phyloP scores from a whole-genome alignment of 805 yeast species.

The Candida parachauliodes region DNA sequence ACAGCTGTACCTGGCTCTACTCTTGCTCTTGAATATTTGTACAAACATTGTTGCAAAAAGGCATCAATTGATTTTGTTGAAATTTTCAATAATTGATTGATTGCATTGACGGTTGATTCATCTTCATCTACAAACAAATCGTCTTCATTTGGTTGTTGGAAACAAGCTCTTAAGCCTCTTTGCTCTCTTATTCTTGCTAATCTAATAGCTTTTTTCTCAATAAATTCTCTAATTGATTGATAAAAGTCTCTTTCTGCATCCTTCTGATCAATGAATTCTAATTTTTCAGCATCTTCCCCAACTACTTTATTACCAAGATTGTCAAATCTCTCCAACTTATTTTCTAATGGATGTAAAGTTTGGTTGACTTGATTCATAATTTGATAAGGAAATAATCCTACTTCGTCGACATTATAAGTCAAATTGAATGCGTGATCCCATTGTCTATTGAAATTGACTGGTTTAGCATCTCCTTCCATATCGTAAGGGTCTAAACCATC shows the following conservation, averaged over 20 bases:
- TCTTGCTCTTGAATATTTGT: conserved; percentile 81
- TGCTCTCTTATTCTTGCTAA: conserved; percentile 56
- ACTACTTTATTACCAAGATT: conserved; percentile 56
- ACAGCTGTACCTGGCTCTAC: conserved; percentile 99
- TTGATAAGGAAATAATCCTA: conserved; percentile 67
- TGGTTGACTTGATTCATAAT: conserved; percentile 52
- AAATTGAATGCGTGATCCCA: conserved; percentile 90
- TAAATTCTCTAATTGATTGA: conserved; percentile 64
- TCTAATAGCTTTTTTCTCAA: conserved; percentile 50
- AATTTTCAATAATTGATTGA: conserved; percentile 65
- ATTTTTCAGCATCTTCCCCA: conserved; percentile 42
- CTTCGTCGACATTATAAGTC: conserved; percentile 55
- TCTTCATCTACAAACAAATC: conserved; percentile 36
- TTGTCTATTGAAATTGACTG: conserved; percentile 88
- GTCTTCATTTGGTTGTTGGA: conserved; percentile 39
- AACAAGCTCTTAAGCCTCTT: conserved; percentile 46
- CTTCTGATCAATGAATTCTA: conserved; percentile 72
- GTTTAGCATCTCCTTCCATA: conserved; percentile 98
- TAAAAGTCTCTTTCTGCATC: conserved; percentile 90
- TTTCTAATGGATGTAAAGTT: conserved; percentile 59
- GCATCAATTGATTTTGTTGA: conserved; percentile 54
- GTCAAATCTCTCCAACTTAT: conserved; percentile 60
- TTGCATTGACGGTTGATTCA: conserved; percentile 41
- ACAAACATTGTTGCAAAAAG: conserved; percentile 73
- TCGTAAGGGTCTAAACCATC: conserved; percentile 97